Conservation (phyloP, 2,329 filamentous ascomycete species). For the Botrytis medusae region DNA sequence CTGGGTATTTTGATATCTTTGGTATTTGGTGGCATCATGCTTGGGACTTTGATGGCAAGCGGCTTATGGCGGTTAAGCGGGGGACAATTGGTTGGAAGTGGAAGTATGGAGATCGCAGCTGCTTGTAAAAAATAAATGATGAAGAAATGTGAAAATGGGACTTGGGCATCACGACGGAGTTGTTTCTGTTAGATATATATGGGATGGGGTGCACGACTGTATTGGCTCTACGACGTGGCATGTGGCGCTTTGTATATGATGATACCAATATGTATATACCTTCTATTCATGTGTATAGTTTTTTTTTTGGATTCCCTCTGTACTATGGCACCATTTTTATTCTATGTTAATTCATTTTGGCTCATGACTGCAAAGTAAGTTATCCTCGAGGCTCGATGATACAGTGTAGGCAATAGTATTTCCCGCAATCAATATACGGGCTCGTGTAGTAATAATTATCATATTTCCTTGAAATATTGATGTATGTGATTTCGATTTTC, state of each 20-base stretch:
- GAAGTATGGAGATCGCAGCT: slow-evolving; percentile 30
- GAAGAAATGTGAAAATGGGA: background rate
- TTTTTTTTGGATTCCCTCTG: background rate
- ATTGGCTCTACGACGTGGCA: background rate
- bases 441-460: no score
- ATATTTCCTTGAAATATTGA: no score
- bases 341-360: background rate
- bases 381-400: background rate
- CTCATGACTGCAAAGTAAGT: background rate
- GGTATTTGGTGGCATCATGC: background rate
- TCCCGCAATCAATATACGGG: no score
- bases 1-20: slow-evolving; percentile 13
- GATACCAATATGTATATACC: background rate
- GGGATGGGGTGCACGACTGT: background rate
- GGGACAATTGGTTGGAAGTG: slow-evolving; percentile 29
- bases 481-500: no score
- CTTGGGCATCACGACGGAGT: background rate
- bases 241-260: background rate
- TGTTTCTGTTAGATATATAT: background rate
- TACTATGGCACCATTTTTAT: background rate
- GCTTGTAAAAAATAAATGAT: slow-evolving; percentile 27
- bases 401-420: no score
- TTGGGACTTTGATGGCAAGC: slow-evolving; percentile 13
- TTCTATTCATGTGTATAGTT: background rate
- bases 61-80: slow-evolving; percentile 26